These are phyloP conservation scores for Cystobasidium tubakii DNA, from an alignment of 768 basidiomycete genomes.

Conservation along the genomic window DNA sequence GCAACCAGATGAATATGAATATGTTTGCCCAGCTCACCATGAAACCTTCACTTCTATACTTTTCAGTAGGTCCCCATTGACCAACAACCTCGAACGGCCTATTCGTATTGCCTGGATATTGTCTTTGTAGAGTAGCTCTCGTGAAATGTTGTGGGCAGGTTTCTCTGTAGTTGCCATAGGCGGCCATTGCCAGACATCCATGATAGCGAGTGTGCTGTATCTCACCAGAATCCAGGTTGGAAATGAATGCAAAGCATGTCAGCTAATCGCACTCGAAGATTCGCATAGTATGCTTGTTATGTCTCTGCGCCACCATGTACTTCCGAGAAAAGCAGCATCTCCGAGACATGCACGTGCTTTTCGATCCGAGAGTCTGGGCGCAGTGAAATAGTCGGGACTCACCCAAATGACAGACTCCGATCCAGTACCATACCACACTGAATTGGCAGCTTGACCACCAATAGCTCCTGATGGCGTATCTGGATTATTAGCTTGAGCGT, in stretches of 20 bases:
- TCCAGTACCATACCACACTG: neutral
- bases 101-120: conserved; percentile 38
- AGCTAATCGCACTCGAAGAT: too few species aligned
- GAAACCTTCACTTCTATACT: conserved; percentile 34
- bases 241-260: too few species aligned
- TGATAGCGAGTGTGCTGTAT: conserved; percentile 11
- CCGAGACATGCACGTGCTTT: neutral
- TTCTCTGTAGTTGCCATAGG: conserved; percentile 20
- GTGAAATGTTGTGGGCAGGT: conserved; percentile 36
- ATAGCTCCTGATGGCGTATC: neutral
- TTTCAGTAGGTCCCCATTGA: conserved; percentile 24
- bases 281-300: too few species aligned
- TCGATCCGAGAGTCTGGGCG: neutral
- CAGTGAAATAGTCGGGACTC: neutral
- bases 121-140: conserved; percentile 23
- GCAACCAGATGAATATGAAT: too few species aligned
- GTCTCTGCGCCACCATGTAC: too few species aligned
- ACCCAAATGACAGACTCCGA: neutral
- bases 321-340: neutral
- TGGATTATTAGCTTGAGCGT: neutral
- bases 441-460: neutral
- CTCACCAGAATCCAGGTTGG: too few species aligned
- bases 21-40: too few species aligned
- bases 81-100: conserved; percentile 38
- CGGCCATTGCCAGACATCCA: conserved; percentile 7